Base-by-base conservation (phyloP, 2,329 filamentous ascomycete species). In the Ophiostoma sp. region DNA sequence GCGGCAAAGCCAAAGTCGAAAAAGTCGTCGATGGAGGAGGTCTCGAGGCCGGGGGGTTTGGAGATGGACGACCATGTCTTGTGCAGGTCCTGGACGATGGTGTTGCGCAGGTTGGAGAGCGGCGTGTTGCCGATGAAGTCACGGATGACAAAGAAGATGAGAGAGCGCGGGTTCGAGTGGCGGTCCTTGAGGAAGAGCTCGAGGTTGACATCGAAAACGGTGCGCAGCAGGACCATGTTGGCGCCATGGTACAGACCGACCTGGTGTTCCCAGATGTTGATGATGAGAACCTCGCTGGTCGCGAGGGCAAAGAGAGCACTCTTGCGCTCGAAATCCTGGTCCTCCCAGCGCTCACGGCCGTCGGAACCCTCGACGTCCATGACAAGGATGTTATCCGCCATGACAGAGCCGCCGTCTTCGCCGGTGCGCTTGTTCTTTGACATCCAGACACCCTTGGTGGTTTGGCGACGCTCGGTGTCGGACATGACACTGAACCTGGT, bases 321-420 rank as follows among this genome's bases (percentile, higher is more conserved):
- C 83, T 99, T 99, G 76, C 95, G 87, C 84, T 99, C 95, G 78
- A 99, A 99, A 77, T 99, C 95, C 79, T 99, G 95, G 77, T 99
- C 95, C 79, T 99, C 95, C 72, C 95, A 95, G 73, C 95, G 86
- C 81, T 99, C 95, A 73, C 95, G 88, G 66, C 95, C 95, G 77
- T 99, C 95, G 11, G 95, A 98, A 73, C 95, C 95, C 79, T 99
- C 95, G 60, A 99, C 95, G 76, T 99, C 95, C 95, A 99, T 99
- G 74, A 99, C 95, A 71, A 99, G 83, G 75, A 99, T 97, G 79
- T 99, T 99, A 75, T 97, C 92, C 67, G 94, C 93, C 93, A 98
- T 97, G n/a, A 47, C 63, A n/a, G 63, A 11, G 72, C 82, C 82
- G 72, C 80, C 80, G 65, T 78, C 79, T 72, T 79, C 78, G 66